Evolutionary conservation across 306 rosid species (phyloP).

Genomic region (Argentina anserina): DNA sequence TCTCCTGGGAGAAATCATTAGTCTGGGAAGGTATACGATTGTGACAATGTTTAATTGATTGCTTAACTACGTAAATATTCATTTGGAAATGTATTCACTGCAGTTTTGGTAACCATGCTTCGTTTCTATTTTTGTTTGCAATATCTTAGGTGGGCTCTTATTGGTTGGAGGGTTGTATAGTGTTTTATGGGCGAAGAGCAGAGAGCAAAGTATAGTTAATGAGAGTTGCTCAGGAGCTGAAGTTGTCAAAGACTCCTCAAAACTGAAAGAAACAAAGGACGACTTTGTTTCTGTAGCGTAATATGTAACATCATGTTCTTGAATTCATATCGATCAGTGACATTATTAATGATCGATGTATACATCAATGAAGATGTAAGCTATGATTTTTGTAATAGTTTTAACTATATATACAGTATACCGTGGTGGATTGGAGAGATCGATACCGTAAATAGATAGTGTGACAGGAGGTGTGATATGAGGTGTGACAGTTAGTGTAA

Average conservation of each 20-base stretch:
- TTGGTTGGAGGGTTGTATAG: conserved; percentile 65
- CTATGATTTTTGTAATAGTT: too few species aligned
- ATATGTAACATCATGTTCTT: neutral
- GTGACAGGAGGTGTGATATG: too few species aligned
- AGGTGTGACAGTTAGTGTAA: too few species aligned
- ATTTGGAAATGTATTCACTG: neutral
- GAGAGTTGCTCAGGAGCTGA: neutral
- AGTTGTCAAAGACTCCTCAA: conserved; percentile 8
- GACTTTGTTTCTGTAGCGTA: neutral
- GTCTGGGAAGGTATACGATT: conserved; percentile 83
- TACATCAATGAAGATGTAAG: too few species aligned
- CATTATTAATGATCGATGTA: neutral
- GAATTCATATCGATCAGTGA: neutral
- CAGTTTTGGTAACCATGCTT: neutral
- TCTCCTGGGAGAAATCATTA: conserved; percentile 54
- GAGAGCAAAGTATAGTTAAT: conserved; percentile 35
- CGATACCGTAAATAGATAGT: too few species aligned
- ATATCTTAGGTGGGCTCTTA: conserved; percentile 55
- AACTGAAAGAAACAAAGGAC: conserved; percentile 9
- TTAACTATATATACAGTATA: too few species aligned
- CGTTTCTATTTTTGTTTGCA: conserved; percentile 22
- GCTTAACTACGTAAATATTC: neutral
- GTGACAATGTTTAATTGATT: neutral
- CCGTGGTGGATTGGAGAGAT: too few species aligned
- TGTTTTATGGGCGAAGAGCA: conserved; percentile 77